These are phyloP conservation scores for Trichoderma citrinoviride DNA, from an alignment of 2,329 filamentous ascomycete genomes.

Conservation along the genomic window DNA sequence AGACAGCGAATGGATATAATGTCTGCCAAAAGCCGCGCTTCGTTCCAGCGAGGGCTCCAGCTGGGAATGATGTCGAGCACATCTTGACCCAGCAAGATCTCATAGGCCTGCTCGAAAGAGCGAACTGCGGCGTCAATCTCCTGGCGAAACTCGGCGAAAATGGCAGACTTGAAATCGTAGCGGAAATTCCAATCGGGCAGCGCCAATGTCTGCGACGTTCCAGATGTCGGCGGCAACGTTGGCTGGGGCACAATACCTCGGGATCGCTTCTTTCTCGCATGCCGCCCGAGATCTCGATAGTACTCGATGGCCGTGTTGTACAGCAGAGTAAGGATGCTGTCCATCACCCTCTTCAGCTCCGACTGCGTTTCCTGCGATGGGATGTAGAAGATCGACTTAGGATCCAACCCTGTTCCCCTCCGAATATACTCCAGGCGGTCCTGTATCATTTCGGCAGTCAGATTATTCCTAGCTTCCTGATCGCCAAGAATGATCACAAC, in stretches of 20 bases:
- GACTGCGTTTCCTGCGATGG: constrained; percentile 68
- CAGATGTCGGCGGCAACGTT: constrained; percentile 76
- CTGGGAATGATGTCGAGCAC: constrained; percentile 84
- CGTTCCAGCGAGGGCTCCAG: constrained; percentile 88
- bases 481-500: constrained; percentile 59
- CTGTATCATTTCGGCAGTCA: constrained; percentile 62
- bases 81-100: constrained; percentile 75
- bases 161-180: constrained; percentile 89
- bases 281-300: constrained; percentile 91
- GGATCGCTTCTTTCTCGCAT: constrained; percentile 82
- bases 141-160: constrained; percentile 89
- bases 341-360: constrained; percentile 71
- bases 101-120: constrained; percentile 84
- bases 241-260: constrained; percentile 75
- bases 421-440: constrained; percentile 78
- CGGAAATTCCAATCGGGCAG: constrained; percentile 86
- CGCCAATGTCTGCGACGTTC: constrained; percentile 82
- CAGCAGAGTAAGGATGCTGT: constrained; percentile 68
- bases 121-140: constrained; percentile 86
- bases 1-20: constrained; percentile 75
- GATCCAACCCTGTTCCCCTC: constrained; percentile 73
- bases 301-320: constrained; percentile 80
- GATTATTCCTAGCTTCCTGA: constrained; percentile 28
- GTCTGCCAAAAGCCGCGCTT: constrained; percentile 86
- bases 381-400: constrained; percentile 82